Percentiles rank a stretch among this genome's conserved stretches.
Conservation (phyloP, 1,284 basidiomycete species). For the Ceratobasidium sp. region DNA sequence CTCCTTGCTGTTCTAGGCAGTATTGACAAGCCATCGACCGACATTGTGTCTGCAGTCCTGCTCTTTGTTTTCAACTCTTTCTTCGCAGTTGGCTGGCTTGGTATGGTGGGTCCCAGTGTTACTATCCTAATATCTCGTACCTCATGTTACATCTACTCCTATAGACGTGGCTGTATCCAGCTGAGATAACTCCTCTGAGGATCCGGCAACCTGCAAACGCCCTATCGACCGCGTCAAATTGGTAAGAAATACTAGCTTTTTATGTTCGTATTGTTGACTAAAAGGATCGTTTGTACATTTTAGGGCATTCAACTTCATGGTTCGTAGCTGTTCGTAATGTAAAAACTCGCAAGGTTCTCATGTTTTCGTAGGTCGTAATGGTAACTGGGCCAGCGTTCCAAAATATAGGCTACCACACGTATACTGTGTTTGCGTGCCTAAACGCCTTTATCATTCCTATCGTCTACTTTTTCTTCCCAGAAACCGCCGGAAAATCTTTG, state of each 20-base stretch:
- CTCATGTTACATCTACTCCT: too few relatives aligned
- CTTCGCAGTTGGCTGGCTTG: conserved; percentile 77
- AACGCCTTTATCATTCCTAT: conserved; percentile 70
- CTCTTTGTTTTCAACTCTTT: conserved; percentile 74
- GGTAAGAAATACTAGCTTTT: conserved; percentile 43
- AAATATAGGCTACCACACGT: conserved; percentile 70
- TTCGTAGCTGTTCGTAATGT: conserved; percentile 49
- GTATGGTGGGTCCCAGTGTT: conserved; percentile 65
- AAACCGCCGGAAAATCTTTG: conserved; percentile 70
- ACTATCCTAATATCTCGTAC: too few relatives aligned
- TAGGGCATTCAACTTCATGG: conserved; percentile 73
- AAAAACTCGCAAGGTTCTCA: conserved; percentile 42
- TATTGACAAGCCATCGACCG: conserved; percentile 60
- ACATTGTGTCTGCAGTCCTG: conserved; percentile 67
- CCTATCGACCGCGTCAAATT: conserved; percentile 69
- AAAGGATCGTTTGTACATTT: conserved; percentile 55
- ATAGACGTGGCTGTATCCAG: conserved; percentile 57
- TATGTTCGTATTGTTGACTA: conserved; percentile 51
- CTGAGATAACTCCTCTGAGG: conserved; percentile 70
- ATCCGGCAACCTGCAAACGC: conserved; percentile 76
- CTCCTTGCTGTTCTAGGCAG: conserved; percentile 67
- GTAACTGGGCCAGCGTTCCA: conserved; percentile 72
- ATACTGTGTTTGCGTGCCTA: conserved; percentile 70
- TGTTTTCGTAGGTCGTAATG: conserved; percentile 60
- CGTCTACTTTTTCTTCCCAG: conserved; percentile 74